Conservation (phyloP, 2,329 filamentous ascomycete genomes). For the Talaromyces sp. region DNA sequence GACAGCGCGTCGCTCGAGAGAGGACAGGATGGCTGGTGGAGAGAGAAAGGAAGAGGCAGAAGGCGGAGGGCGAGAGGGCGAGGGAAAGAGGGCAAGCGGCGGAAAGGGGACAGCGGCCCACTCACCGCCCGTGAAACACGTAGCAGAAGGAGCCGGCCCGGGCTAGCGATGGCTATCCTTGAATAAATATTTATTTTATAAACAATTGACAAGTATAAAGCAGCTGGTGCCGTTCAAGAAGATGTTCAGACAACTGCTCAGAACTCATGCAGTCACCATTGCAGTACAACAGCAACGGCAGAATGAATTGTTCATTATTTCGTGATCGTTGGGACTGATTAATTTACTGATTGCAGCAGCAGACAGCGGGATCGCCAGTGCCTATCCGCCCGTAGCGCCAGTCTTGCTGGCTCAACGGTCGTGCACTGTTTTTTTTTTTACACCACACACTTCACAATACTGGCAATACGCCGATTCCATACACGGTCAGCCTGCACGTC, state of each 20-base stretch:
- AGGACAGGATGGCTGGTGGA: conserved; percentile 11
- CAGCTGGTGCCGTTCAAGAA: too few species aligned
- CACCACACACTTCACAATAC: background rate
- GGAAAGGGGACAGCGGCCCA: conserved; percentile 5
- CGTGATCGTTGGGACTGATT: background rate
- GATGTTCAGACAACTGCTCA: background rate
- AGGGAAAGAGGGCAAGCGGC: conserved; percentile 4
- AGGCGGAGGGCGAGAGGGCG: background rate
- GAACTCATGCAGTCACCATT: background rate
- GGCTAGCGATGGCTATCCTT: background rate
- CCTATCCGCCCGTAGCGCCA: conserved; percentile 9
- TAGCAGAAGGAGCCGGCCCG: background rate
- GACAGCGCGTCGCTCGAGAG: conserved; percentile 11
- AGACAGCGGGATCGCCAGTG: conserved; percentile 6
- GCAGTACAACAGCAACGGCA: too few species aligned
- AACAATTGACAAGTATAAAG: too few species aligned
- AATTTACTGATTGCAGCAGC: too few species aligned
- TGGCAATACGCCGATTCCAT: background rate
- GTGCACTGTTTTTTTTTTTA: background rate
- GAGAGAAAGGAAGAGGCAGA: conserved; percentile 11
- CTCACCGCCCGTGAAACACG: conserved; percentile 8
- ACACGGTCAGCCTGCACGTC: background rate
- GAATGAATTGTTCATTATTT: background rate
- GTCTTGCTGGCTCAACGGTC: background rate
- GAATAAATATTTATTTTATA: too few species aligned